Evolutionary conservation across 441 rosid genomes (phyloP).

Genomic region (Biscutella auriculata): DNA sequence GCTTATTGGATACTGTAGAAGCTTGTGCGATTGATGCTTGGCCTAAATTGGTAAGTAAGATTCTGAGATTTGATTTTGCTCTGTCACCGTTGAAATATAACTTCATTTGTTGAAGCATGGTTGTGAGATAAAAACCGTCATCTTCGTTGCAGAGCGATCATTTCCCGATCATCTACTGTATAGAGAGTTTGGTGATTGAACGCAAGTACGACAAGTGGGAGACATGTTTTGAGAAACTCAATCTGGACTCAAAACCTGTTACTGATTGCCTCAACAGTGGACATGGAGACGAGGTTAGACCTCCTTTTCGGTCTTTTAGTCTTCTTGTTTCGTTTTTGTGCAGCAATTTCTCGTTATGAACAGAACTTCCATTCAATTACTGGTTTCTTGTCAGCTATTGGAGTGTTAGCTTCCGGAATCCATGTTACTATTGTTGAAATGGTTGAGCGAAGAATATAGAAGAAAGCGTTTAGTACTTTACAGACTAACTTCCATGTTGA

Average conservation of each 20-base stretch:
- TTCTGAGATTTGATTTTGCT: constrained; percentile 14
- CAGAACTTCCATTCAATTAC: too few species aligned
- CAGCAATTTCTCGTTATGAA: not conserved
- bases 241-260: constrained; percentile 42
- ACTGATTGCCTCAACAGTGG: constrained; percentile 50
- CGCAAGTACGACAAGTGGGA: constrained; percentile 51
- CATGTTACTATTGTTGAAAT: constrained; percentile 4
- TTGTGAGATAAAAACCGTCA: not conserved
- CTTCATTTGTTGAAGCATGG: constrained; percentile 31
- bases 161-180: constrained; percentile 65
- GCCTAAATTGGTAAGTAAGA: constrained; percentile 52
- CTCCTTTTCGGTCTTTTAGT: not conserved
- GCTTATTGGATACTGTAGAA: constrained; percentile 75
- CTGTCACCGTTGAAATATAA: constrained; percentile 38
- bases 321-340: not conserved
- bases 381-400: not conserved
- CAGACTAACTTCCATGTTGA: not conserved
- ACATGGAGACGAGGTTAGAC: constrained; percentile 48
- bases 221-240: constrained; percentile 51
- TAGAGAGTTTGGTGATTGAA: constrained; percentile 52
- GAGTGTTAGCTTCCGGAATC: not conserved
- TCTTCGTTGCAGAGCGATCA: constrained; percentile 52
- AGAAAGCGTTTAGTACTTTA: not conserved
- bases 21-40: constrained; percentile 74
- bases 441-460: not conserved